These are phyloP conservation scores for Miamiensis avidus DNA, from an alignment of 169 alveolate genomes.

Conservation along the genomic window DNA sequence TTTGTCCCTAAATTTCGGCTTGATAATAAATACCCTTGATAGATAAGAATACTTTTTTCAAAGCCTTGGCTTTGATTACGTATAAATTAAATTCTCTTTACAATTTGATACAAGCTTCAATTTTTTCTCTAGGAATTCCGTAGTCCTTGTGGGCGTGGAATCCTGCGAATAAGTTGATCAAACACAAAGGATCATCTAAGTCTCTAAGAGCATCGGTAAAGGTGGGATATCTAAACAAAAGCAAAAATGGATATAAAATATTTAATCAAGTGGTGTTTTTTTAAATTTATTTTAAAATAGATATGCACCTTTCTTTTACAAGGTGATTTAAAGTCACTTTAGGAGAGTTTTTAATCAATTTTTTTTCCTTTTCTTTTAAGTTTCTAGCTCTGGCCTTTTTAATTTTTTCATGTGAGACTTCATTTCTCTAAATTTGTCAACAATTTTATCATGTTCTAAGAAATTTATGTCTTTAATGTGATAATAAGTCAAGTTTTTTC, in stretches of 20 bases:
- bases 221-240: slow-evolving; percentile 87
- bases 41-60: slow-evolving; percentile 92
- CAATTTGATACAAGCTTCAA: slow-evolving; percentile 68
- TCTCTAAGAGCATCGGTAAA: slow-evolving; percentile 96
- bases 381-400: slow-evolving; percentile 87
- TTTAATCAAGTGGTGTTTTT: background rate
- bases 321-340: slow-evolving; percentile 92
- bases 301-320: slow-evolving; percentile 89
- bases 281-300: no score
- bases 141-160: slow-evolving; percentile 81
- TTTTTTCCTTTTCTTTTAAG: slow-evolving; percentile 87
- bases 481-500: slow-evolving; percentile 92
- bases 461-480: slow-evolving; percentile 93
- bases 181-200: slow-evolving; percentile 97
- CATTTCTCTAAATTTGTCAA: slow-evolving; percentile 86
- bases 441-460: slow-evolving; percentile 87
- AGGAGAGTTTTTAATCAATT: slow-evolving; percentile 87
- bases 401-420: slow-evolving; percentile 89
- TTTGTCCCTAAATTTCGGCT: slow-evolving; percentile 93
- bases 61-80: slow-evolving; percentile 69
- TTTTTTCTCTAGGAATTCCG: slow-evolving; percentile 75
- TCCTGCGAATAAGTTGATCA: slow-evolving; percentile 93
- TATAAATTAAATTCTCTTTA: slow-evolving; percentile 88
- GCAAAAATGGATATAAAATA: background rate
- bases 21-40: slow-evolving; percentile 99